Percentiles rank a stretch among this genome's conserved stretches.
phyloP scores from a whole-genome alignment of 176 grass and related monocot species.

The Chrysopogon serrulatus region DNA sequence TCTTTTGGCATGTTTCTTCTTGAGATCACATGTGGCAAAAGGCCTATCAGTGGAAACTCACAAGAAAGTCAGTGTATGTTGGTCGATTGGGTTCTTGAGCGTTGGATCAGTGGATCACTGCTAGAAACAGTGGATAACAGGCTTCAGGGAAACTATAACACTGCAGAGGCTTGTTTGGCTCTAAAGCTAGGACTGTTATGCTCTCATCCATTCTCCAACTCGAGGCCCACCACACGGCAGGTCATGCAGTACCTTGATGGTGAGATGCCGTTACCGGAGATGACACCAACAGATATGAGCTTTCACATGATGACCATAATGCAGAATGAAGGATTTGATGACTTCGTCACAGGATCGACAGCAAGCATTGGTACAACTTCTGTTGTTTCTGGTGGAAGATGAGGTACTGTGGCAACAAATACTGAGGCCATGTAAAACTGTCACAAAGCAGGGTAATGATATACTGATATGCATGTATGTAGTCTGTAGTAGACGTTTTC shows the following conservation, averaged over 20 bases:
- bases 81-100: slow-evolving; percentile 19
- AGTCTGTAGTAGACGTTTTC: not conserved
- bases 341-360: not conserved
- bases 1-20: slow-evolving; percentile 27
- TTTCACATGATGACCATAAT: slow-evolving; percentile 21
- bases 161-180: not conserved
- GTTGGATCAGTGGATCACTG: not conserved
- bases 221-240: slow-evolving; percentile 12
- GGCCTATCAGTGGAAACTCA: not conserved
- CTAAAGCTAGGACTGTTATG: not conserved
- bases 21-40: slow-evolving; percentile 14
- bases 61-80: not conserved
- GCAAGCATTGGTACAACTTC: not conserved
- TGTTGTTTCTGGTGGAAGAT: not conserved
- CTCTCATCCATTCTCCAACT: slow-evolving; percentile 19
- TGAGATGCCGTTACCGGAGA: not conserved
- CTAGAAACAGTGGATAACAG: not conserved
- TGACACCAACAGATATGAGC: slow-evolving; percentile 9
- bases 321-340: slow-evolving; percentile 25
- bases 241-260: slow-evolving; percentile 19
- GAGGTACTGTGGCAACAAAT: not conserved
- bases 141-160: slow-evolving; percentile 18
- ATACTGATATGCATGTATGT: not conserved
- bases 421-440: not conserved
- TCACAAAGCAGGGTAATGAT: too few species aligned